A percentile compares a stretch with the other conserved stretches of the same genome.
These are phyloP conservation scores for Marasmius fiardii DNA, from an alignment of 1,284 basidiomycete species.

Conservation along the genomic window DNA sequence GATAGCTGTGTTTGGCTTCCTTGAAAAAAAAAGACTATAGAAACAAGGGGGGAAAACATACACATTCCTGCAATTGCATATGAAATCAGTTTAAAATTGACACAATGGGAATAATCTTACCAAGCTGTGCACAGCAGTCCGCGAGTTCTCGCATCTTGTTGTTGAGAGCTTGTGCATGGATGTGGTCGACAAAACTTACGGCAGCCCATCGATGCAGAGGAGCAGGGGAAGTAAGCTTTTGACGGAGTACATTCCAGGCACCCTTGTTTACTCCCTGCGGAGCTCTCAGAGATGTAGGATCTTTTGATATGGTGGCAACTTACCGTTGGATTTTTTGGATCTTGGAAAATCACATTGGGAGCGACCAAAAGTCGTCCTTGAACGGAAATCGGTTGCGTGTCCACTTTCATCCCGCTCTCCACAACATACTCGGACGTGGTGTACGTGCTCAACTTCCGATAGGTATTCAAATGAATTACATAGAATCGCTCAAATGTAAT, in stretches of 20 bases:
- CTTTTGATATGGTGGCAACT: background rate
- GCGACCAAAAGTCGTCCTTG: slow-evolving; percentile 9
- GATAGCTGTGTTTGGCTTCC: background rate
- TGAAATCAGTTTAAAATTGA: background rate
- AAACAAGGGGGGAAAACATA: background rate
- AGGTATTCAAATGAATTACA: background rate
- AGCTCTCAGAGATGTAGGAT: background rate
- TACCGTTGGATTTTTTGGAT: background rate
- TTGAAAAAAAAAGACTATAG: background rate
- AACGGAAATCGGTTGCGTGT: slow-evolving; percentile 9
- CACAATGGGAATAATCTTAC: background rate
- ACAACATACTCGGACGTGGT: slow-evolving; percentile 27
- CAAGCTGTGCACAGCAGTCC: background rate
- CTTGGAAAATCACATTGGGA: slow-evolving; percentile 10
- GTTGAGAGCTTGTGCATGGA: background rate
- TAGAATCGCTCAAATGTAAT: background rate
- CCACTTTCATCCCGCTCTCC: slow-evolving; percentile 13
- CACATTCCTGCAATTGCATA: background rate
- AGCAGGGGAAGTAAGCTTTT: slow-evolving; percentile 17
- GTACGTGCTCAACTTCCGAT: slow-evolving; percentile 20
- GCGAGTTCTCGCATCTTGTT: background rate
- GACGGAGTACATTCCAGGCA: slow-evolving; percentile 23
- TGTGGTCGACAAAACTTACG: slow-evolving; percentile 22
- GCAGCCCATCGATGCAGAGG: slow-evolving; percentile 25
- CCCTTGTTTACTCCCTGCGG: slow-evolving; percentile 17